phyloP scores from a whole-genome alignment of 208 protist species.

The Leishmania martiniquensis region DNA sequence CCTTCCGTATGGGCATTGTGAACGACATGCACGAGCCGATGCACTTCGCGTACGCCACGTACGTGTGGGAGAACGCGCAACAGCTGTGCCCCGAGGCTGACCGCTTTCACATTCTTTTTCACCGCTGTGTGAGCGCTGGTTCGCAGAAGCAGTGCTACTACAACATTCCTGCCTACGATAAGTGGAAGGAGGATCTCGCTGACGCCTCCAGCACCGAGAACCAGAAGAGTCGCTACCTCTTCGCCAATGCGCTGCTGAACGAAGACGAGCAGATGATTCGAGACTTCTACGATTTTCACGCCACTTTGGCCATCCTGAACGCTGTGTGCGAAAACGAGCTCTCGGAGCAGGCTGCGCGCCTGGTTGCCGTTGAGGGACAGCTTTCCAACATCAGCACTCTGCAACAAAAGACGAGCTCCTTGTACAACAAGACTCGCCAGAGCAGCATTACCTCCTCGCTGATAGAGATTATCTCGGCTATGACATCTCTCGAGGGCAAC shows the following conservation, averaged over 20 bases:
- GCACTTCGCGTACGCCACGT: conserved; percentile 89
- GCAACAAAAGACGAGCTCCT: conserved; percentile 83
- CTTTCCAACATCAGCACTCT: conserved; percentile 88
- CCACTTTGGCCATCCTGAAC: conserved; percentile 80
- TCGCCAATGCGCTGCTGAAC: conserved; percentile 86
- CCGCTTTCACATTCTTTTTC: conserved; percentile 80
- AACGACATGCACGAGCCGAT: conserved; percentile 93
- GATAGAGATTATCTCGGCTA: conserved; percentile 92
- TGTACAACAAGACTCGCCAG: conserved; percentile 93
- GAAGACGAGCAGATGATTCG: conserved; percentile 85
- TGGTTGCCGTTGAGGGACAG: conserved; percentile 90
- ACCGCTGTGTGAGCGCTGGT: conserved; percentile 84
- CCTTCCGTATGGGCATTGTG: conserved; percentile 79
- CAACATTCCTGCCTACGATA: conserved; percentile 85
- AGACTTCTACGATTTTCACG: conserved; percentile 93
- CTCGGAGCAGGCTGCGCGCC: conserved; percentile 89
- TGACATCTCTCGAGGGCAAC: conserved; percentile 90
- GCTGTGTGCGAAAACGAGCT: conserved; percentile 91
- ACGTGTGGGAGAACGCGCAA: conserved; percentile 80
- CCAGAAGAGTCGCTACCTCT: conserved; percentile 86
- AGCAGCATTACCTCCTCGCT: conserved; percentile 89
- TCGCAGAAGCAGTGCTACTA: conserved; percentile 82
- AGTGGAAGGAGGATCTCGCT: conserved; percentile 76
- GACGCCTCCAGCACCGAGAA: conserved; percentile 85
- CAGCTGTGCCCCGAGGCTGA: conserved; percentile 59